Base-by-base conservation (phyloP, 1,139 yeast species). In the Geotrichum armillariae region DNA sequence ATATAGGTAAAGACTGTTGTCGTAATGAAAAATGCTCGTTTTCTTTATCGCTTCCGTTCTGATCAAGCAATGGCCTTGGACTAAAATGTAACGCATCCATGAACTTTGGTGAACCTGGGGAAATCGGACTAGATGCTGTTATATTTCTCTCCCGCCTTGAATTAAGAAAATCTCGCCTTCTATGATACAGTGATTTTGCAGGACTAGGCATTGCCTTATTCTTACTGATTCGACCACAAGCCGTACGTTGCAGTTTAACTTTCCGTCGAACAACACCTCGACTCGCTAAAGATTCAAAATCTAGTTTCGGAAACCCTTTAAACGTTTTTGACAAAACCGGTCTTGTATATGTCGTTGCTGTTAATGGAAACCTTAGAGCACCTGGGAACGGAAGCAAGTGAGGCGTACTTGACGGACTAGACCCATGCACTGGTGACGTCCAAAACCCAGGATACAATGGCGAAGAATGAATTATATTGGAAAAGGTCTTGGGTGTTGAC, bases 281-380 rank as follows among this genome's bases (percentile, higher is more conserved):
- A 5, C 46, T 17, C 6, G 48, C 52, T 12, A 48, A 18, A 14
- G 46, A 17, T 23, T 48, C 48, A 33, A 48, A 48, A 18, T 48
- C 52, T 8, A 48, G 45, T 17, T 48, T 48, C 4, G 43, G 40
- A 12, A 39, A 34, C 6, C 33, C 18, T 4, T 21, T 29, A 20
- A 14, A 20, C 6, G 36, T 16, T 4, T n/a, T 34, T 4, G 38
- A 34, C 6, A 17, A 6, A 22, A 21, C 16, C 4, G 14, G 29
- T 11, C 21, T 3, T 11, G 36, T 4, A 7, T 16, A n/a, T 18
- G 18, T 23, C 20, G 21, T 8, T 16, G 20, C 32, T 36, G 32
- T 16, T 34, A 37, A 2, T 35, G 29, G 31, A 17, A 29, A 18
- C 27, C 23, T 9, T n/a, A 17, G 14, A n/a, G 16, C 27, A 17